A percentile compares a stretch with the other conserved stretches of the same genome.
Conservation (phyloP, 805 yeast genomes). For the Priceomyces medius region DNA sequence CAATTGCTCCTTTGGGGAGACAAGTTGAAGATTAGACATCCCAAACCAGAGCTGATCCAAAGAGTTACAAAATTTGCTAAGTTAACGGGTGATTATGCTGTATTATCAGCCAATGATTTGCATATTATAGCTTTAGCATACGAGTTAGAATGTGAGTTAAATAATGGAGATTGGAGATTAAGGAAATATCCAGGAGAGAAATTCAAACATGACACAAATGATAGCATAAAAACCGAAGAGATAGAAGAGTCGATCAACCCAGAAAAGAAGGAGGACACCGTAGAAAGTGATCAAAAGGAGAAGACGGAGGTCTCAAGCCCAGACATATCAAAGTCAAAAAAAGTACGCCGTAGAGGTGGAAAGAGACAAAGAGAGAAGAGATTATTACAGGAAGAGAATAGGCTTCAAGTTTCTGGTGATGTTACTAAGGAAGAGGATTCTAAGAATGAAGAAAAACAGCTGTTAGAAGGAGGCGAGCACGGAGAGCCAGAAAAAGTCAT, state of each 20-base stretch:
- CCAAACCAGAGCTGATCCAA: slow-evolving; percentile 60
- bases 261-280: slow-evolving; percentile 21
- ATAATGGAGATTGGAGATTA: slow-evolving; percentile 67
- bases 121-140: slow-evolving; percentile 90
- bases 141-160: slow-evolving; percentile 74
- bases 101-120: slow-evolving; percentile 85
- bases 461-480: too few relatives aligned
- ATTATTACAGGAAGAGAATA: slow-evolving; percentile 4
- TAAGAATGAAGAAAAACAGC: too few relatives aligned
- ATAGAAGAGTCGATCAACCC: slow-evolving; percentile 9
- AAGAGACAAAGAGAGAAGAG: slow-evolving; percentile 61
- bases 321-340: slow-evolving; percentile 15
- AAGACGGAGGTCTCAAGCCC: slow-evolving; percentile 10
- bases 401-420: too few relatives aligned
- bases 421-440: too few relatives aligned
- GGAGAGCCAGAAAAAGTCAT: too few relatives aligned
- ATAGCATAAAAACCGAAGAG: slow-evolving; percentile 9
- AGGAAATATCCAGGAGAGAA: slow-evolving; percentile 72
- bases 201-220: slow-evolving; percentile 24
- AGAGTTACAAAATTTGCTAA: slow-evolving; percentile 75
- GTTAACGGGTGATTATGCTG: slow-evolving; percentile 88
- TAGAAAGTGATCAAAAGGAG: slow-evolving; percentile 13
- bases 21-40: slow-evolving; percentile 68
- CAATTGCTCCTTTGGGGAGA: slow-evolving; percentile 84
- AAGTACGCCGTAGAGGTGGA: slow-evolving; percentile 59